These are phyloP conservation scores for Starmerella davenportii DNA, from an alignment of 805 yeast species.

Conservation along the genomic window DNA sequence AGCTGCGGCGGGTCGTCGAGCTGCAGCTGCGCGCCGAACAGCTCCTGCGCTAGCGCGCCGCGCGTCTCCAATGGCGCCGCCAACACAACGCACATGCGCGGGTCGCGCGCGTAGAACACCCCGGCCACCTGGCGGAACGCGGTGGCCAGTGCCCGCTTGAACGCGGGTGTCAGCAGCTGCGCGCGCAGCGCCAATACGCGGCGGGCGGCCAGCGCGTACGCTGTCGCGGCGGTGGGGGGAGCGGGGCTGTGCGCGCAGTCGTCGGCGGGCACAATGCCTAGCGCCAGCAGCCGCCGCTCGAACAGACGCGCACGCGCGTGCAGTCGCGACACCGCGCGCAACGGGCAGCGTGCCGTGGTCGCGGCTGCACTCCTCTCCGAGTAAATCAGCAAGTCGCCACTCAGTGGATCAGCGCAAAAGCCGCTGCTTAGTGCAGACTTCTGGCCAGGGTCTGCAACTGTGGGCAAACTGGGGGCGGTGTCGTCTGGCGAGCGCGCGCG, in stretches of 20 bases:
- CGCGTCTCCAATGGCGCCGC: neutral
- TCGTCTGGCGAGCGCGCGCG: neutral
- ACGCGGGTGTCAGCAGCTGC: neutral
- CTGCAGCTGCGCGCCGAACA: too few relatives aligned
- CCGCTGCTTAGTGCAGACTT: neutral
- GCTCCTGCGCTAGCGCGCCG: neutral
- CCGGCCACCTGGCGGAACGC: conserved; percentile 9
- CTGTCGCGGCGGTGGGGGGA: neutral
- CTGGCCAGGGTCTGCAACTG: neutral
- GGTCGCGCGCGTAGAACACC: conserved; percentile 13
- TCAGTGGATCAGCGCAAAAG: too few relatives aligned
- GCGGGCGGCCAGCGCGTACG: neutral
- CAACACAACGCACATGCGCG: conserved; percentile 10
- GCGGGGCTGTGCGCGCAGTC: neutral
- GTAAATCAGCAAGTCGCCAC: neutral
- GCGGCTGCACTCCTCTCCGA: too few relatives aligned
- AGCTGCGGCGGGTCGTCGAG: neutral
- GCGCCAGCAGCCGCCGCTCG: too few relatives aligned
- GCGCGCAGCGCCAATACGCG: neutral
- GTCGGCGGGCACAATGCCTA: too few relatives aligned
- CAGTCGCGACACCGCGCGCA: neutral
- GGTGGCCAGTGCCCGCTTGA: neutral
- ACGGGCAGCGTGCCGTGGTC: neutral
- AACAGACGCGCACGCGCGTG: too few relatives aligned
- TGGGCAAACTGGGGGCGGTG: neutral